Percentiles rank a stretch among this genome's conserved stretches.
phyloP scores from a whole-genome alignment of 352 stramenopile species.

The Globisporangium canariense region DNA sequence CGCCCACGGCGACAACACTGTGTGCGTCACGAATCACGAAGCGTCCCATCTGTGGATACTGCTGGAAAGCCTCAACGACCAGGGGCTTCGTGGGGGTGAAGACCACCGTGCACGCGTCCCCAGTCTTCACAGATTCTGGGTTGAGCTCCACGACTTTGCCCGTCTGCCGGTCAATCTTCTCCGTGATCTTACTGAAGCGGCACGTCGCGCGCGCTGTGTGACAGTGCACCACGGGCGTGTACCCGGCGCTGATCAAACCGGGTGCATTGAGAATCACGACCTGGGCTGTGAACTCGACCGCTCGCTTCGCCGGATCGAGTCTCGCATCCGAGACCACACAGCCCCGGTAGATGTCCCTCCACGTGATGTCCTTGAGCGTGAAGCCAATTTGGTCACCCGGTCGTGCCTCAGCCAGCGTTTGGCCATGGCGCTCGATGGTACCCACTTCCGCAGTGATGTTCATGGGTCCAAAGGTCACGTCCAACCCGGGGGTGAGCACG shows the following conservation, averaged over 20 bases:
- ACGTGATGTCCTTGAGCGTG: constrained; percentile 95
- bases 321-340: constrained; percentile 93
- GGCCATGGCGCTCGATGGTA: constrained; percentile 97
- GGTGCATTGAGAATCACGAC: constrained; percentile 97
- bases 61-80: constrained; percentile 95
- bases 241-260: constrained; percentile 91
- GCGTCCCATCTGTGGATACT: constrained; percentile 95
- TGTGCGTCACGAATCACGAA: constrained; percentile 97
- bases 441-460: constrained; percentile 87
- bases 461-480: constrained; percentile 90
- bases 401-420: constrained; percentile 87
- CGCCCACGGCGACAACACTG: constrained; percentile 95
- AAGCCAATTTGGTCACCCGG: constrained; percentile 97
- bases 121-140: constrained; percentile 93
- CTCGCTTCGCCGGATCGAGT: constrained; percentile 86
- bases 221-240: constrained; percentile 96
- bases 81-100: constrained; percentile 93
- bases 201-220: constrained; percentile 97
- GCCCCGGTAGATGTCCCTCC: constrained; percentile 94
- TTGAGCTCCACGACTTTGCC: constrained; percentile 94
- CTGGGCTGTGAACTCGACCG: constrained; percentile 92
- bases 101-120: constrained; percentile 95
- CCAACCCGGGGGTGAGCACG: constrained; percentile 93
- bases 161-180: constrained; percentile 96
- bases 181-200: constrained; percentile 92